Base-by-base conservation (phyloP, 768 basidiomycete genomes). In the Pisolithus marmoratus region DNA sequence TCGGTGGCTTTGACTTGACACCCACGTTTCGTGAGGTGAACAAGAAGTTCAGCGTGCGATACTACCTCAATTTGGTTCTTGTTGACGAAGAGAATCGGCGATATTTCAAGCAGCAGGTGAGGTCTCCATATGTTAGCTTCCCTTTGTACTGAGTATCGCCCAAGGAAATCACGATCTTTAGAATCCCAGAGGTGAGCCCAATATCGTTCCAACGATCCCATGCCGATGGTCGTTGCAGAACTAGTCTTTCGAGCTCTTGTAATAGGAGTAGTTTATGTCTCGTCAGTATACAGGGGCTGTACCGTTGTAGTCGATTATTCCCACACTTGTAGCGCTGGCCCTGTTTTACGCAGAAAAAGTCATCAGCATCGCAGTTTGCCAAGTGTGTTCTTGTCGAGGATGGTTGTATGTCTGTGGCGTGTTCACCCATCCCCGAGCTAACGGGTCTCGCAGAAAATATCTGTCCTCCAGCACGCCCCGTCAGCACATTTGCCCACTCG, bases 11-110 rank as follows among this genome's bases (percentile, higher is more conserved):
- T 67, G 96, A 99, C 70, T 75, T 99, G 51, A 98, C 96, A 1
- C 96, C 96, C 2, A 99, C 96, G 17, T 98, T 97, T 82, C 83
- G 96, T 22, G 95, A 98, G 58, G 92, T 98, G 56, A 98, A 98
- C 80, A 98, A 99, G 80, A 97, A 94, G 72, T 99, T 99, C 71
- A 93, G 89, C 66, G 89, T 89, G 38, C 78, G 96, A 53, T 99
- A 98, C 70, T 98, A 98, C 70, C 82, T 98, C 57, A 99, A 99
- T 66, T 76, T 98, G 27, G 96, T 99, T 4, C 80, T 98, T 50
- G 92, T 98, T 49, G 96, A 98, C 66, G 94, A 98, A 67, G 95
- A 97, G 77, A 98, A 98, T 70, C 78, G 95, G 61, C 78, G 95
- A 57, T 97, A 96, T 71, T 97, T 97, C 72, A 96, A 97, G 72